Evolutionary conservation across 2,329 filamentous ascomycete species (phyloP).

Genomic region (Epichloe amarillans): DNA sequence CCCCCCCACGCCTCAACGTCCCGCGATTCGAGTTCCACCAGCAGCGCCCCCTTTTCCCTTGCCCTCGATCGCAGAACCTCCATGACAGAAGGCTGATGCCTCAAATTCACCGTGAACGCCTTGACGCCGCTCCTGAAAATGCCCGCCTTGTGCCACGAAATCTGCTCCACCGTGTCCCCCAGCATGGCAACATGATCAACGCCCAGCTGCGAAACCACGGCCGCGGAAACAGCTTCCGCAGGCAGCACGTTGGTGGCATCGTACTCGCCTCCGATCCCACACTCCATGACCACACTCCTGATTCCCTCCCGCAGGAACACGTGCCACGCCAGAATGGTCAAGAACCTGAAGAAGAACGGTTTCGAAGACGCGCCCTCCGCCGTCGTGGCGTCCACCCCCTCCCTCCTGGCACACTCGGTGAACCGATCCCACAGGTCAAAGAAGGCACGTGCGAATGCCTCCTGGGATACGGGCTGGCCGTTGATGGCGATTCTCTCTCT

Average conservation of each 20-base stretch:
- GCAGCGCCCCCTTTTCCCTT: constrained; percentile 34
- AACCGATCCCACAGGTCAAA: constrained; percentile 69
- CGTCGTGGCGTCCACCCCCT: constrained; percentile 24
- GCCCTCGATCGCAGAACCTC: constrained; percentile 47
- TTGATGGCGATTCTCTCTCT: constrained; percentile 74
- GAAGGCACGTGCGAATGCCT: constrained; percentile 62
- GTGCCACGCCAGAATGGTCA: constrained; percentile 82
- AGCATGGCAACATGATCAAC: constrained; percentile 78
- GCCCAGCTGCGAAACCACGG: constrained; percentile 66
- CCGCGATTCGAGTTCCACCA: constrained; percentile 29
- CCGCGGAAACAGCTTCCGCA: constrained; percentile 47
- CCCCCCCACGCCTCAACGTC: constrained; percentile 29
- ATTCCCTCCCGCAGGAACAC: constrained; percentile 67
- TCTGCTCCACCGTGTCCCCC: constrained; percentile 64
- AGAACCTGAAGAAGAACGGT: constrained; percentile 83
- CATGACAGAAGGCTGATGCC: constrained; percentile 22
- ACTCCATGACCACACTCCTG: constrained; percentile 72
- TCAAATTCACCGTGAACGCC: constrained; percentile 21
- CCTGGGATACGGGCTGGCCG: constrained; percentile 53
- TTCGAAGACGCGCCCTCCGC: constrained; percentile 49
- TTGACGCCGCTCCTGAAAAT: constrained; percentile 56
- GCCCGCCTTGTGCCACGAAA: constrained; percentile 84
- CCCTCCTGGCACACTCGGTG: constrained; percentile 23
- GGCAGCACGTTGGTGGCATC: constrained; percentile 81
- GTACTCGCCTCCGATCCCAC: constrained; percentile 86